A percentile compares a stretch with the other conserved stretches of the same genome.
phyloP scores from a whole-genome alignment of 441 rosid genomes.

The Flueggea neowawraea region DNA sequence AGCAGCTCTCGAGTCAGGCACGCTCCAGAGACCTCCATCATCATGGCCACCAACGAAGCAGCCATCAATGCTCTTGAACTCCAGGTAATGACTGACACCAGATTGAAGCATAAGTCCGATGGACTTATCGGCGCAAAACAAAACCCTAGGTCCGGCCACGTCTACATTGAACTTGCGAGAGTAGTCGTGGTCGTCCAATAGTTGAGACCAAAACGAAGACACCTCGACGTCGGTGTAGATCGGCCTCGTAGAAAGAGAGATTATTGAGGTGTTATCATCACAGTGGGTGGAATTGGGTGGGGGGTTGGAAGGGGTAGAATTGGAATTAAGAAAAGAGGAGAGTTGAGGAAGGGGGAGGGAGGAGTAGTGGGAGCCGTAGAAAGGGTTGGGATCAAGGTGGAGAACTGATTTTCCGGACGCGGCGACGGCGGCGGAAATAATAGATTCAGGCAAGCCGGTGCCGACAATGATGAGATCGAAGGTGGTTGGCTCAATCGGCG shows the following conservation, averaged over 20 bases:
- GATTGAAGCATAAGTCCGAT: slow-evolving; percentile 68
- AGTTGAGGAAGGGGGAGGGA: slow-evolving; percentile 66
- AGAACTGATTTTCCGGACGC: slow-evolving; percentile 66
- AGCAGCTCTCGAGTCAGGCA: slow-evolving; percentile 83
- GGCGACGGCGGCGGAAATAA: slow-evolving; percentile 78
- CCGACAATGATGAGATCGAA: slow-evolving; percentile 77
- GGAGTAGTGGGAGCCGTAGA: slow-evolving; percentile 86
- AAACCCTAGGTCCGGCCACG: slow-evolving; percentile 81
- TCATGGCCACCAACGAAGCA: slow-evolving; percentile 54
- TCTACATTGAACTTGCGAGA: too few relatives aligned
- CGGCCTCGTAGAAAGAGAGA: slow-evolving; percentile 33
- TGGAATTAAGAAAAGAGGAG: slow-evolving; percentile 50
- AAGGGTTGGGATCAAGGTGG: slow-evolving; percentile 87
- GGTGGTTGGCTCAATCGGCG: slow-evolving; percentile 63
- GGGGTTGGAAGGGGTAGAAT: slow-evolving; percentile 21
- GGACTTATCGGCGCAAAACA: slow-evolving; percentile 73
- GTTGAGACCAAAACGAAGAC: slow-evolving; percentile 30
- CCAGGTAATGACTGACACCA: slow-evolving; percentile 65
- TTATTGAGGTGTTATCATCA: too few relatives aligned
- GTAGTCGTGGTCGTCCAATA: too few relatives aligned
- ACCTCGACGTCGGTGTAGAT: slow-evolving; percentile 68
- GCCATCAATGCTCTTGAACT: slow-evolving; percentile 81
- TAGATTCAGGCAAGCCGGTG: slow-evolving; percentile 69
- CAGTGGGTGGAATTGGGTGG: background rate
- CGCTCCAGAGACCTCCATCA: slow-evolving; percentile 48